A percentile compares a stretch with the other conserved stretches of the same genome.
These are phyloP conservation scores for Dactylellina leptospora DNA, from an alignment of 2,329 filamentous ascomycete species.

Conservation along the genomic window DNA sequence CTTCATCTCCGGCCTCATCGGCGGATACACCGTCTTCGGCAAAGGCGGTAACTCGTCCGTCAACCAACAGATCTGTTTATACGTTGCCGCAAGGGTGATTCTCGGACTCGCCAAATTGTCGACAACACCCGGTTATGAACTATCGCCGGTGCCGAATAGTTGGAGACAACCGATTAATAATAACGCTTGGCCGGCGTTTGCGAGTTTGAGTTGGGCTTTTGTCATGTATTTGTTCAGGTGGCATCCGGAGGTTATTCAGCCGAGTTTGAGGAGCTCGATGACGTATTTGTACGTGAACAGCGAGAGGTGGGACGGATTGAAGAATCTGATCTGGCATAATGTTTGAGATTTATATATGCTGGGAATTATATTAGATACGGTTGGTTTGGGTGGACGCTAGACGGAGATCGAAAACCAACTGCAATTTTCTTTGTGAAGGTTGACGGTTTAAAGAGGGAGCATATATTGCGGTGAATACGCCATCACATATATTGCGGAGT, in stretches of 20 bases:
- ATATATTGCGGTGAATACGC: conserved; percentile 2
- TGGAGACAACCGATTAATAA: conserved; percentile 42
- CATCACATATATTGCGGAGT: conserved; percentile 38
- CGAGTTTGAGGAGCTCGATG: conserved; percentile 93
- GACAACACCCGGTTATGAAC: conserved; percentile 64
- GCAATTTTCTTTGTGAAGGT: background rate
- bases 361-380: background rate
- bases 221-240: conserved; percentile 96
- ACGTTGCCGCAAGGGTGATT: conserved; percentile 91
- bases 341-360: conserved; percentile 61
- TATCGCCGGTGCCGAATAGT: conserved; percentile 31
- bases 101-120: conserved; percentile 84
- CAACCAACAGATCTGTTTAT: conserved; percentile 97
- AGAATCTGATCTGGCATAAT: conserved; percentile 88
- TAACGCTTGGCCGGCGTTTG: conserved; percentile 92
- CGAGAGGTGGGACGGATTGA: conserved; percentile 85
- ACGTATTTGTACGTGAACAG: conserved; percentile 93
- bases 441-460: background rate
- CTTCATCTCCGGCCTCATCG: conserved; percentile 85
- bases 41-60: conserved; percentile 77
- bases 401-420: background rate
- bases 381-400: background rate
- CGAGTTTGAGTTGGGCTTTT: conserved; percentile 85
- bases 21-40: conserved; percentile 93
- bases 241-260: conserved; percentile 90